Evolutionary conservation across 345 rosid species (phyloP).

Genomic region (Salix dunnii): DNA sequence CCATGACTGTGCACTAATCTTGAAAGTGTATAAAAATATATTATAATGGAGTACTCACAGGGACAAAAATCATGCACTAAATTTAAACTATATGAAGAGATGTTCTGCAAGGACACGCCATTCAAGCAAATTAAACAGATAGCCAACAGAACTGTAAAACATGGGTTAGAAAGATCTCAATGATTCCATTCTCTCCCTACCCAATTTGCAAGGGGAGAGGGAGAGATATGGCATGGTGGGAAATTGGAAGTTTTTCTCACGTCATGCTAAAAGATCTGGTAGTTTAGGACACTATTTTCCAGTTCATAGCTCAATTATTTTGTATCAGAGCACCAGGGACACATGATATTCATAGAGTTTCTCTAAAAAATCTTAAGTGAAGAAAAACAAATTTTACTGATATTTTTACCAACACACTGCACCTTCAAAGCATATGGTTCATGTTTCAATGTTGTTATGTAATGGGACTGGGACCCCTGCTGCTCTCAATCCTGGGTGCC

Average conservation of each 20-base stretch:
- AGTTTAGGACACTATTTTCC: neutral
- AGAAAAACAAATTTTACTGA: no score
- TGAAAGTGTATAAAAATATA: neutral
- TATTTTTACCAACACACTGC: no score
- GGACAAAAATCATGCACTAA: neutral
- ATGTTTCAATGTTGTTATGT: neutral
- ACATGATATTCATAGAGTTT: neutral
- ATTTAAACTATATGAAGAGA: neutral
- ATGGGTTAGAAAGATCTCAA: neutral
- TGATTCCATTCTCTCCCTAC: slow-evolving; percentile 2
- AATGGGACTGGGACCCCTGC: neutral
- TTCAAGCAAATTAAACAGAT: neutral
- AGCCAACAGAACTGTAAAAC: neutral
- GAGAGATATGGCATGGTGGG: neutral
- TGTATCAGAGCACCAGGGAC: neutral
- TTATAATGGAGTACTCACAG: neutral
- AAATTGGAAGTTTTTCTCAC: slow-evolving; percentile 1
- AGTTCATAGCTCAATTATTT: neutral
- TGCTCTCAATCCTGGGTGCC: neutral
- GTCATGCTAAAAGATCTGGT: neutral
- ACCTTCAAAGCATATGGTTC: neutral
- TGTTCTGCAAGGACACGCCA: neutral
- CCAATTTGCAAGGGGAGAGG: neutral
- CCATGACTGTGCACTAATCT: neutral
- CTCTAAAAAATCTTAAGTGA: neutral